Evolutionary conservation across 495 filamentous ascomycete genomes (phyloP).

Genomic region (Cercophora sp.): DNA sequence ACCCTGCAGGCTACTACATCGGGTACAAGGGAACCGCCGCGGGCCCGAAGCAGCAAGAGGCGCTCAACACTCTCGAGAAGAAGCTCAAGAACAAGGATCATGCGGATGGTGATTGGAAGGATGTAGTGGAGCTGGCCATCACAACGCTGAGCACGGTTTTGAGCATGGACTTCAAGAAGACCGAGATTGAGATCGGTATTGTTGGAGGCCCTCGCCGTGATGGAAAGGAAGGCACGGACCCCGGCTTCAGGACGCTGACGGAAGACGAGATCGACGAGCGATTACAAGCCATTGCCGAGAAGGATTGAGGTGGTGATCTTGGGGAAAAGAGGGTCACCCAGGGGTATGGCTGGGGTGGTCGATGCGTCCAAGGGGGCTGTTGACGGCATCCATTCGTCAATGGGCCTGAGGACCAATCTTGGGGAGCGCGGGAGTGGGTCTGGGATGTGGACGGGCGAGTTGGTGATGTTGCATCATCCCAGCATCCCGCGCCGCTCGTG

Average conservation of each 20-base stretch:
- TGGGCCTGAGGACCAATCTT: slow-evolving; percentile 6
- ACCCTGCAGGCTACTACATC: slow-evolving; percentile 94
- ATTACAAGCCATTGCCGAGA: slow-evolving; percentile 95
- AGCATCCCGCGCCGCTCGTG: slow-evolving; percentile 22
- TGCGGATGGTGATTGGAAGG: slow-evolving; percentile 91
- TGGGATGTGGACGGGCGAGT: slow-evolving; percentile 13
- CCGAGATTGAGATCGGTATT: slow-evolving; percentile 95
- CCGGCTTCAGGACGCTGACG: slow-evolving; percentile 80
- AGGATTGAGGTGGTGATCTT: slow-evolving; percentile 62
- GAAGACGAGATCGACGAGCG: slow-evolving; percentile 98
- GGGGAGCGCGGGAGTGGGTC: slow-evolving; percentile 11
- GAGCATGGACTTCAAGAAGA: slow-evolving; percentile 99
- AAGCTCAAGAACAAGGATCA: slow-evolving; percentile 99
- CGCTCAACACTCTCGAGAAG: slow-evolving; percentile 96
- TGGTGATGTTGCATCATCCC: slow-evolving; percentile 11
- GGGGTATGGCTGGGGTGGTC: slow-evolving; percentile 10
- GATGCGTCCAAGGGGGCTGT: slow-evolving; percentile 12
- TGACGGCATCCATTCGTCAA: slow-evolving; percentile 14
- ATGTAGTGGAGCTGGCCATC: slow-evolving; percentile 95
- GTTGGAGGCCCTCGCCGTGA: slow-evolving; percentile 78
- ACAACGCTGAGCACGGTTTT: slow-evolving; percentile 90
- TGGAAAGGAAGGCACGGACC: slow-evolving; percentile 72
- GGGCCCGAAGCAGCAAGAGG: slow-evolving; percentile 96
- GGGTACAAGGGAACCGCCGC: slow-evolving; percentile 98
- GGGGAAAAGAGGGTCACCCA: slow-evolving; percentile 19